These are phyloP conservation scores for Rhodotorula diobovata DNA, from an alignment of 768 basidiomycete species.

Conservation along the genomic window DNA sequence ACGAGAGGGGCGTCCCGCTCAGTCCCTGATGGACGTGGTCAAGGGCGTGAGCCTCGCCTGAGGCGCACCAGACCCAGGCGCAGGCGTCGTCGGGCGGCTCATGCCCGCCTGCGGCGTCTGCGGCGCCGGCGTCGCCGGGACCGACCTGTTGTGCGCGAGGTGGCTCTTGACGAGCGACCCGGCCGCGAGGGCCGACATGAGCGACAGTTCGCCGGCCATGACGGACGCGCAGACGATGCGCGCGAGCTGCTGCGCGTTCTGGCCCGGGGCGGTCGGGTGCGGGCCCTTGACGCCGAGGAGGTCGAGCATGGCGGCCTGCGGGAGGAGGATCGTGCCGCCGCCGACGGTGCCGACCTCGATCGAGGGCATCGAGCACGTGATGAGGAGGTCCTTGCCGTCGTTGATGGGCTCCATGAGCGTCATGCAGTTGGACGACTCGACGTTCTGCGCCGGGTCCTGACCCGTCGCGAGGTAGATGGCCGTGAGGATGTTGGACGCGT, in stretches of 20 bases:
- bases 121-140: conserved; percentile 3
- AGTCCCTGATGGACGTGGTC: too few relatives aligned
- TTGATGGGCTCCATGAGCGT: conserved; percentile 97
- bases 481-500: conserved; percentile 94
- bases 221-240: conserved; percentile 84
- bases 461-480: conserved; percentile 94
- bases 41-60: neutral
- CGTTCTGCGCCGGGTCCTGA: conserved; percentile 98
- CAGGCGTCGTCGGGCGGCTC: neutral
- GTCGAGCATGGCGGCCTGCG: conserved; percentile 83
- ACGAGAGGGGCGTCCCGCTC: too few relatives aligned
- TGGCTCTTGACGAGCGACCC: conserved; percentile 75
- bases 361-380: conserved; percentile 96
- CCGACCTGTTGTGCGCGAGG: conserved; percentile 72
- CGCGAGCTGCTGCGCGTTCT: conserved; percentile 83
- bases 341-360: conserved; percentile 98
- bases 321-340: conserved; percentile 84
- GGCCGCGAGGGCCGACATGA: conserved; percentile 86
- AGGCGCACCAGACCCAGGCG: neutral
- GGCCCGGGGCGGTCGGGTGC: conserved; percentile 76
- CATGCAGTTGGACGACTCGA: conserved; percentile 97
- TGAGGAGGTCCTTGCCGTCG: conserved; percentile 79
- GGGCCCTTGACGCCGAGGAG: conserved; percentile 91
- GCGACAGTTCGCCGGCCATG: conserved; percentile 93
- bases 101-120: neutral